Conservation (phyloP, 2,329 filamentous ascomycete species). For the Fusarium musae region DNA sequence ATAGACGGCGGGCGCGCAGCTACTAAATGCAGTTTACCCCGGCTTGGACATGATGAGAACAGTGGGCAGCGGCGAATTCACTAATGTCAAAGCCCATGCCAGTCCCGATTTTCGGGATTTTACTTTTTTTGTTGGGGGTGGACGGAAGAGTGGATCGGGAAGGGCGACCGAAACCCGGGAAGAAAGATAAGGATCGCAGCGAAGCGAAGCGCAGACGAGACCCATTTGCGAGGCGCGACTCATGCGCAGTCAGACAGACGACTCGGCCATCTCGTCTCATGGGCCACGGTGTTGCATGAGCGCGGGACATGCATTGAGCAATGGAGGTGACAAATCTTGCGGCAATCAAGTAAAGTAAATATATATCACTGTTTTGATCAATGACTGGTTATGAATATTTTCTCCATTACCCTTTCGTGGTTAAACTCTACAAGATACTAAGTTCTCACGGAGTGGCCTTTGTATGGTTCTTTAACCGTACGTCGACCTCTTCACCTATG, state of each 20-base stretch:
- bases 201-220: constrained; percentile 37
- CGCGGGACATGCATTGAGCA: constrained; percentile 29
- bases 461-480: neutral
- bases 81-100: constrained; percentile 11
- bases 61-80: constrained; percentile 24
- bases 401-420: neutral
- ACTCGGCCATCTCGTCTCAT: constrained; percentile 1
- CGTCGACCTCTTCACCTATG: neutral
- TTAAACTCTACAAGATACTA: neutral
- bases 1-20: constrained; percentile 39
- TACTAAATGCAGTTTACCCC: constrained; percentile 18
- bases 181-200: constrained; percentile 38
- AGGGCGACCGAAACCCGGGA: constrained; percentile 19
- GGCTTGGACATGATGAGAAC: constrained; percentile 40
- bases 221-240: constrained; percentile 36
- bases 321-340: constrained; percentile 26
- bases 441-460: neutral
- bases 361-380: constrained; percentile 42
- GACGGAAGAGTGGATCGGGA: constrained; percentile 16
- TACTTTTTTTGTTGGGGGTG: constrained; percentile 41
- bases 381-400: constrained; percentile 32
- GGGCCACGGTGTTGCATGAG: constrained; percentile 40
- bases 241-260: constrained; percentile 29
- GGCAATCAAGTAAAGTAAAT: constrained; percentile 30
- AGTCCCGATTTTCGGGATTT: constrained; percentile 27